Evolutionary conservation across 306 rosid genomes (phyloP).

Genomic region (Rosa multiflora): DNA sequence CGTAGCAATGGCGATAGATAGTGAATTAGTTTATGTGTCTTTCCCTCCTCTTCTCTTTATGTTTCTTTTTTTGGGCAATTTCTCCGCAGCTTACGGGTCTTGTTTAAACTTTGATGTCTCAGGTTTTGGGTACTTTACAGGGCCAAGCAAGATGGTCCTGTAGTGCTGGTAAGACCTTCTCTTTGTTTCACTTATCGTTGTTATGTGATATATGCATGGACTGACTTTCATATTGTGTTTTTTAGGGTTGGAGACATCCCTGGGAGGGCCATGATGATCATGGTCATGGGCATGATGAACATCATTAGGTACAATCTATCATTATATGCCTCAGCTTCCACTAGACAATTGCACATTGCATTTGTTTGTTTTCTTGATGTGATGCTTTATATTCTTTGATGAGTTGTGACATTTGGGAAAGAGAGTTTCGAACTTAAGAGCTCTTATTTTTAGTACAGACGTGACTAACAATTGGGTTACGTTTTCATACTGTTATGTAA

Average conservation of each 20-base stretch:
- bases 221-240: conserved; percentile 6
- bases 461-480: not conserved
- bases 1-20: not conserved
- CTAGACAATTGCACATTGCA: not conserved
- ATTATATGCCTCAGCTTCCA: not conserved
- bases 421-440: not conserved
- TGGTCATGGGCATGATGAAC: conserved; percentile 33
- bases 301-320: conserved; percentile 46
- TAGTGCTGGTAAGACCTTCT: conserved; percentile 60
- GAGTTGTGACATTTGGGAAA: not conserved
- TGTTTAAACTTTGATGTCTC: conserved; percentile 12
- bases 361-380: not conserved
- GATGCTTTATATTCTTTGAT: not conserved
- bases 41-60: not conserved
- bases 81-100: conserved; percentile 5
- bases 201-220: not conserved
- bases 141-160: conserved; percentile 97
- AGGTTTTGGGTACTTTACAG: conserved; percentile 97
- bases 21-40: not conserved
- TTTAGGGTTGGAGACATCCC: conserved; percentile 97
- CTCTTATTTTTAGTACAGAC: not conserved
- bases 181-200: not conserved
- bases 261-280: conserved; percentile 94
- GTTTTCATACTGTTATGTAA: not conserved
- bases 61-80: not conserved